Percentiles rank a stretch among this genome's conserved stretches.
Conservation (phyloP, 2,329 filamentous ascomycete genomes). For the Talaromyces piceae region DNA sequence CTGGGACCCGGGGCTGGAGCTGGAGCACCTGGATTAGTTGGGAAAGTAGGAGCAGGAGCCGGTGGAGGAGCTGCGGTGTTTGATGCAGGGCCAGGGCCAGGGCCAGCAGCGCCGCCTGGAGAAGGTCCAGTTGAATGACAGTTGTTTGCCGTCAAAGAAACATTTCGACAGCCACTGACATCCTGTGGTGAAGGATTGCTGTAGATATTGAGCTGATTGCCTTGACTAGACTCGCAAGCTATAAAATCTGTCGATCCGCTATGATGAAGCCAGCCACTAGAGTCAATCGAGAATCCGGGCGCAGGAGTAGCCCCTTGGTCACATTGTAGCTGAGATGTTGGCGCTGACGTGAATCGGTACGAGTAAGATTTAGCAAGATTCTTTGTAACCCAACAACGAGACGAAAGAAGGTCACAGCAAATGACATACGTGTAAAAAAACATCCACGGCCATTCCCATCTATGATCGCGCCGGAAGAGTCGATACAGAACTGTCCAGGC, state of each 20-base stretch:
- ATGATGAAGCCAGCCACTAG: slow-evolving; percentile 47
- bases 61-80: slow-evolving; percentile 12
- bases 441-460: slow-evolving; percentile 54
- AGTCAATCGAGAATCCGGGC: slow-evolving; percentile 50
- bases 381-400: slow-evolving; percentile 16
- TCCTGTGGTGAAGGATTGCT: slow-evolving; percentile 23
- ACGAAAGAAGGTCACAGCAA: slow-evolving; percentile 3
- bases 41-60: slow-evolving; percentile 12
- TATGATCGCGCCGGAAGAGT: slow-evolving; percentile 45
- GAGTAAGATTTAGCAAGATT: slow-evolving; percentile 6
- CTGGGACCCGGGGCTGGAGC: not conserved
- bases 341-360: slow-evolving; percentile 28
- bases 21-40: slow-evolving; percentile 5
- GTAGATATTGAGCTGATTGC: slow-evolving; percentile 36
- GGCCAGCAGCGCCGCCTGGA: not conserved
- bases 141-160: slow-evolving; percentile 28
- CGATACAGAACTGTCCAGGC: slow-evolving; percentile 48
- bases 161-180: slow-evolving; percentile 27
- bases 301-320: slow-evolving; percentile 47
- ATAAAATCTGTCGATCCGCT: slow-evolving; percentile 49
- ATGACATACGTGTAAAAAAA: slow-evolving; percentile 54
- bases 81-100: not conserved
- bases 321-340: slow-evolving; percentile 55
- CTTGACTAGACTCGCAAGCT: slow-evolving; percentile 49
- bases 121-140: slow-evolving; percentile 21